Evolutionary conservation across 2,329 filamentous ascomycete genomes (phyloP).

Genomic region (Fusarium duplospermum): DNA sequence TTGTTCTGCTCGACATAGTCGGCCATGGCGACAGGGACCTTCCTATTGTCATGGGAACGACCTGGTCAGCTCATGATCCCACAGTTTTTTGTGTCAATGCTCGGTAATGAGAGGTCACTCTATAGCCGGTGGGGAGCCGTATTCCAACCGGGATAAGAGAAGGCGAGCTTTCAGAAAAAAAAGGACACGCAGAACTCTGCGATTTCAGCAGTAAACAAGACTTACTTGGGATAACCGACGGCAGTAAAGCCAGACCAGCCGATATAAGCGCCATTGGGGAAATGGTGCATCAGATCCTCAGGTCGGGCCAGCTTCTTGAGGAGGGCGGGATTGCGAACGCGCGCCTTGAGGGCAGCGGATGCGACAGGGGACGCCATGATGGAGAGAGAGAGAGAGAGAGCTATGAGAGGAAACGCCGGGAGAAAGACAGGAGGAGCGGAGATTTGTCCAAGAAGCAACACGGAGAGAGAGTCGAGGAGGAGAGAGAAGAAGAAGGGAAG

Average conservation of each 20-base stretch:
- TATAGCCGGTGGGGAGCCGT: constrained; percentile 29
- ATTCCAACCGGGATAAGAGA: not conserved
- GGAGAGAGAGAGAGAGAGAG: not conserved
- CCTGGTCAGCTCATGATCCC: constrained; percentile 25
- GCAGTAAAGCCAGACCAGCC: constrained; percentile 94
- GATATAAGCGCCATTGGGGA: constrained; percentile 87
- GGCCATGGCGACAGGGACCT: constrained; percentile 84
- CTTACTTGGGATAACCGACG: constrained; percentile 84
- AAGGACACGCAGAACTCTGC: not conserved
- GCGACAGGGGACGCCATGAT: constrained; percentile 66
- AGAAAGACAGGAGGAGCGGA: constrained; percentile 31
- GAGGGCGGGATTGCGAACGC: constrained; percentile 80
- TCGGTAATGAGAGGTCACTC: constrained; percentile 19
- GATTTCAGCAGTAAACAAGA: not conserved
- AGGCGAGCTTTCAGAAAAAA: not conserved
- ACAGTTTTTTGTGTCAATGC: constrained; percentile 16
- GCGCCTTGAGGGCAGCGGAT: constrained; percentile 80
- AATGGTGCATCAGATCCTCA: constrained; percentile 82
- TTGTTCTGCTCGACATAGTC: constrained; percentile 91
- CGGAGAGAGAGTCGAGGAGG: constrained; percentile 8
- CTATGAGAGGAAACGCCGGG: constrained; percentile 17
- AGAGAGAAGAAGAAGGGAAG: constrained; percentile 14
- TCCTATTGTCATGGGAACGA: constrained; percentile 61
- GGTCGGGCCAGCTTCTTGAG: constrained; percentile 83
- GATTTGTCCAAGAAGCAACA: constrained; percentile 30